Evolutionary conservation across 257 asterid species (phyloP).

Genomic region (Lycium barbarum): DNA sequence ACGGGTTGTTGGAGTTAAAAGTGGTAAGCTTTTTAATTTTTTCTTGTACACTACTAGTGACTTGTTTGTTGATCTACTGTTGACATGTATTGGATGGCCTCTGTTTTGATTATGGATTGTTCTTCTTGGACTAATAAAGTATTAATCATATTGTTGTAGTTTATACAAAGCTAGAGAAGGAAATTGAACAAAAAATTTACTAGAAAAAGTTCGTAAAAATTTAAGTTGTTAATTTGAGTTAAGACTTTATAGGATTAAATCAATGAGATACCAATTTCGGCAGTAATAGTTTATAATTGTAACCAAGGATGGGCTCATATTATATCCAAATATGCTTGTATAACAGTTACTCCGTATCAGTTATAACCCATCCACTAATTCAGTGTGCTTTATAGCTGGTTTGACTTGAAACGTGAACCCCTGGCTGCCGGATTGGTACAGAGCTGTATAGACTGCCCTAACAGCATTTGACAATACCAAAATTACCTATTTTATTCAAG

Average conservation of each 20-base stretch:
- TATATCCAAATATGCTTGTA: not conserved
- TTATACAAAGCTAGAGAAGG: not conserved
- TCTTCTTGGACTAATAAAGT: not conserved
- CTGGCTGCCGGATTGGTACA: not conserved
- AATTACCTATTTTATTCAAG: not conserved
- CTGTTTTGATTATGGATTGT: not conserved
- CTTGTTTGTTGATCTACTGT: slow-evolving; percentile 3
- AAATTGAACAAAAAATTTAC: slow-evolving; percentile 8
- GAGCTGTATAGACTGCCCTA: not conserved
- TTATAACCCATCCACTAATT: not conserved
- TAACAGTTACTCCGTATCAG: not conserved
- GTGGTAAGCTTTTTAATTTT: slow-evolving; percentile 43
- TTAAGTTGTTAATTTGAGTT: not conserved
- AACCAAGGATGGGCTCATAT: not conserved
- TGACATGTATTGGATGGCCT: not conserved
- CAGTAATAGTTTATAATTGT: not conserved
- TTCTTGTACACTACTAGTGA: not conserved
- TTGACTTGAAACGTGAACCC: slow-evolving; percentile 2
- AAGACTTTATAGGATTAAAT: not conserved
- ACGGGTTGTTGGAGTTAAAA: slow-evolving; percentile 67
- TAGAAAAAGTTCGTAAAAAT: not conserved
- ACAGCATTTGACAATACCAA: slow-evolving; percentile 12
- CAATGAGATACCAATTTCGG: not conserved
- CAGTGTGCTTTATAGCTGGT: not conserved
- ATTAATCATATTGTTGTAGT: not conserved